Evolutionary conservation across 495 filamentous ascomycete species (phyloP), one percentile per base, ranked within the genome.

Genomic region (Clohesyomyces aquaticus): DNA sequence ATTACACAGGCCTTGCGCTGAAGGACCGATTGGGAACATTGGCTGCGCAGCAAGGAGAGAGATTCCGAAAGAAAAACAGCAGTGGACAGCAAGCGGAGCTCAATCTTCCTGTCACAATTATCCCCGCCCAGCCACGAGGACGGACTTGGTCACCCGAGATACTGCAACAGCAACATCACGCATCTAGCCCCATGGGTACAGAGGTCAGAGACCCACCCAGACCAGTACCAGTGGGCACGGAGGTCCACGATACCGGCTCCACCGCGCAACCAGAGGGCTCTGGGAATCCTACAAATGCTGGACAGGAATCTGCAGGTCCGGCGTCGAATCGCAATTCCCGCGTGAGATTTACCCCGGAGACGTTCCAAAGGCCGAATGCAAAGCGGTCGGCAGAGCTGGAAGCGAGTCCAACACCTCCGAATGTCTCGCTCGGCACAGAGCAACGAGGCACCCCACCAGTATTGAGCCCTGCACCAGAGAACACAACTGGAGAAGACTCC

Each of bases 91-190:
- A 79, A 67, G 71, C 70, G 27, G 76, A 78, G 4, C 65, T 67
- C 35, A 72, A 76, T 0, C 67, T 88, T 8, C 85, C 86, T 1
- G 80, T 90, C 22, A 89, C 85, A 8, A 78, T 89, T 25, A 88
- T 91, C 48, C 88, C 88, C 0, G 86, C 88, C 2, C 85, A 85
- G 46, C 82, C 82, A 3, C 78, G 85, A 73, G 73, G 72, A 1
- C 58, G 75, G 16, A 74, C 74, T 4, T 78, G 76, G 76, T 73
- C 70, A 54, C 75, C 75, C 1, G 55, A 67, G 12, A 52, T 71
- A 16, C 32, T 59, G 21, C 66, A 59, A 18, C 22, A 26, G 22
- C 63, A 66, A 61, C 41, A 55, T 16, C 48, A 61, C n/a, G 46
- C 19, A 27, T 50, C 11, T 18, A 41, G 23, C n/a, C 10, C 41